Percentiles rank a stretch among this genome's conserved stretches.
These are phyloP conservation scores for Macadamia tetraphylla DNA, from an alignment of 164 flowering plant genomes.

Conservation along the genomic window DNA sequence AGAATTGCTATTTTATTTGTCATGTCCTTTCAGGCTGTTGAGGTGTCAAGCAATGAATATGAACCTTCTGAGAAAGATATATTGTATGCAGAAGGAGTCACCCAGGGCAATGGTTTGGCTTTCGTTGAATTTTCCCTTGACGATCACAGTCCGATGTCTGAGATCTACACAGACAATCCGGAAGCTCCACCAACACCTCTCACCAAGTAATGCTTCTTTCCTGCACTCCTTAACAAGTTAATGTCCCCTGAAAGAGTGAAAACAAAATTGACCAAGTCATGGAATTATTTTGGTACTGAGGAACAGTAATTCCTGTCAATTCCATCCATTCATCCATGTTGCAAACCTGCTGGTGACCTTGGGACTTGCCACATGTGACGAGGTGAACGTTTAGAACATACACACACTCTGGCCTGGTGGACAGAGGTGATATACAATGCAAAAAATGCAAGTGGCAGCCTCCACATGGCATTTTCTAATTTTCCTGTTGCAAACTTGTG, in stretches of 20 bases:
- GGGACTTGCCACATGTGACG: not conserved
- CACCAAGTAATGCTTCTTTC: constrained; percentile 45
- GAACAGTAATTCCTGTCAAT: not conserved
- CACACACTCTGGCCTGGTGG: no score
- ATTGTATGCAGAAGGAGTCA: constrained; percentile 92
- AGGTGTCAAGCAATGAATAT: constrained; percentile 93
- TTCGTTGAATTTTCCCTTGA: constrained; percentile 89
- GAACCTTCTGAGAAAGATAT: constrained; percentile 92
- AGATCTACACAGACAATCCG: constrained; percentile 68
- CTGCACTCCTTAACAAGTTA: not conserved
- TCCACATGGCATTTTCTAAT: no score
- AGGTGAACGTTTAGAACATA: no score
- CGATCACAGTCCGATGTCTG: constrained; percentile 96
- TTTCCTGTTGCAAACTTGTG: no score
- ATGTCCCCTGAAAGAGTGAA: not conserved
- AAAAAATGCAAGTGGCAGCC: no score
- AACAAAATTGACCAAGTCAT: not conserved
- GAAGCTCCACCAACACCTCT: constrained; percentile 61
- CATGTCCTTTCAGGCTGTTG: constrained; percentile 65
- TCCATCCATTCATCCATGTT: not conserved
- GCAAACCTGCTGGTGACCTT: not conserved
- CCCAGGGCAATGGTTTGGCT: constrained; percentile 92
- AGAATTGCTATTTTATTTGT: no score
- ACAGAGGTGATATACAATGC: no score
- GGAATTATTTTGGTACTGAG: not conserved